These are phyloP conservation scores for Crithidia thermophila DNA, from an alignment of 208 protist genomes.

Conservation along the genomic window DNA sequence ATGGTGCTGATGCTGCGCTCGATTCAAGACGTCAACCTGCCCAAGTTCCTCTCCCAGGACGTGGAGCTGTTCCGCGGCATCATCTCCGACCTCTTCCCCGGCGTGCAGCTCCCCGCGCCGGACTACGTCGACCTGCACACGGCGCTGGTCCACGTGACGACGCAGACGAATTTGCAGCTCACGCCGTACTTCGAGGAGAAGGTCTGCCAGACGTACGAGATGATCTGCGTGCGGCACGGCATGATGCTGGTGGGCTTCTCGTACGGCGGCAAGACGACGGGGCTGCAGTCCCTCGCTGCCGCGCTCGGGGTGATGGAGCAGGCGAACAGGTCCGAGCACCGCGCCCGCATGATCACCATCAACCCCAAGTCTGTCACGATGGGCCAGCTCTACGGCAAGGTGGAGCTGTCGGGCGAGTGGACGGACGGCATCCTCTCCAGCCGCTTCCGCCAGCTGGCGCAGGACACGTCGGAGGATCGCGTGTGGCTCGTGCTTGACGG, in stretches of 20 bases:
- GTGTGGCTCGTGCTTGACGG: slow-evolving; percentile 97
- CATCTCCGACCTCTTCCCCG: slow-evolving; percentile 95
- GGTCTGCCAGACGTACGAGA: slow-evolving; percentile 95
- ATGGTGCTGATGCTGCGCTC: slow-evolving; percentile 95
- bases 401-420: slow-evolving; percentile 97
- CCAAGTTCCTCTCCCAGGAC: slow-evolving; percentile 96
- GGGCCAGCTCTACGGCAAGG: slow-evolving; percentile 95
- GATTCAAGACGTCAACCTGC: slow-evolving; percentile 96
- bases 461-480: slow-evolving; percentile 83
- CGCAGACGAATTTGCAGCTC: slow-evolving; percentile 83
- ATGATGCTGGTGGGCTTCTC: slow-evolving; percentile 98
- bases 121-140: slow-evolving; percentile 91
- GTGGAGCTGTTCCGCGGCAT: slow-evolving; percentile 97
- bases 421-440: slow-evolving; percentile 97
- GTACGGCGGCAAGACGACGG: slow-evolving; percentile 93
- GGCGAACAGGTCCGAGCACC: slow-evolving; percentile 63
- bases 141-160: slow-evolving; percentile 65
- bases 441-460: slow-evolving; percentile 89
- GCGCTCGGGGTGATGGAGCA: slow-evolving; percentile 85
- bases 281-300: slow-evolving; percentile 85
- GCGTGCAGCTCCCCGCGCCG: slow-evolving; percentile 79
- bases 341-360: slow-evolving; percentile 88
- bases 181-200: slow-evolving; percentile 93
- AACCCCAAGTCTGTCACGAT: slow-evolving; percentile 97
- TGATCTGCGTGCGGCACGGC: slow-evolving; percentile 97